A percentile compares a stretch with the other conserved stretches of the same genome.
These are phyloP conservation scores for Pugionium dolabratum DNA, from an alignment of 345 rosid genomes.

Conservation along the genomic window DNA sequence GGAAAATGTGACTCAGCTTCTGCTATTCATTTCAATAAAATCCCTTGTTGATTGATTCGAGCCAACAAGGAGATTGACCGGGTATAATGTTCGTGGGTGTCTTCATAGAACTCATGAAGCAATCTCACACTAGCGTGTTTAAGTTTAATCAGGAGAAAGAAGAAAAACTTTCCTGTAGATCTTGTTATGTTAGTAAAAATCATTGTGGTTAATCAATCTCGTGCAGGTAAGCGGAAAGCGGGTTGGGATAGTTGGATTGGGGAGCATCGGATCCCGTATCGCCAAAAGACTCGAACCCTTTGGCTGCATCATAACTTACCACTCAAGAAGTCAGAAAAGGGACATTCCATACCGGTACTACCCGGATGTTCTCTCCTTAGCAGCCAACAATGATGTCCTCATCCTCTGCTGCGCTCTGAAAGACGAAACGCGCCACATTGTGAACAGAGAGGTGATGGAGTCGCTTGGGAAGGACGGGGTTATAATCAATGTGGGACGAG, in stretches of 20 bases:
- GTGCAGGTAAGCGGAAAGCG: conserved; percentile 38
- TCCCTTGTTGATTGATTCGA: background rate
- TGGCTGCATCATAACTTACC: conserved; percentile 35
- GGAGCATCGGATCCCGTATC: conserved; percentile 24
- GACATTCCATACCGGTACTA: conserved; percentile 16
- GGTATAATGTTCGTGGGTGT: background rate
- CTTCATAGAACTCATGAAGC: background rate
- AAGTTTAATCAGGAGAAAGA: conserved; percentile 19
- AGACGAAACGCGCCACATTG: conserved; percentile 29
- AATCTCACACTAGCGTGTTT: background rate
- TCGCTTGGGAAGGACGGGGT: conserved; percentile 36
- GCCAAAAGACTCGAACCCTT: conserved; percentile 40
- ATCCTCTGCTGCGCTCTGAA: conserved; percentile 36
- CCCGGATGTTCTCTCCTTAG: conserved; percentile 34
- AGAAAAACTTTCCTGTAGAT: background rate
- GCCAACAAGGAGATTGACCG: background rate
- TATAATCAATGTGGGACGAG: conserved; percentile 40
- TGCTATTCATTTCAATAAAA: too few relatives aligned
- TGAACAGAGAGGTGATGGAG: conserved; percentile 41
- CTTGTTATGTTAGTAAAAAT: background rate
- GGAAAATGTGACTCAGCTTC: too few relatives aligned
- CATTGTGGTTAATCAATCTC: background rate
- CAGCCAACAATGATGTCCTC: conserved; percentile 31
- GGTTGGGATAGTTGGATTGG: conserved; percentile 40
- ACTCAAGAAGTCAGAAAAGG: conserved; percentile 30